phyloP scores from a whole-genome alignment of 2,329 filamentous ascomycete genomes.

The Capronia coronata region DNA sequence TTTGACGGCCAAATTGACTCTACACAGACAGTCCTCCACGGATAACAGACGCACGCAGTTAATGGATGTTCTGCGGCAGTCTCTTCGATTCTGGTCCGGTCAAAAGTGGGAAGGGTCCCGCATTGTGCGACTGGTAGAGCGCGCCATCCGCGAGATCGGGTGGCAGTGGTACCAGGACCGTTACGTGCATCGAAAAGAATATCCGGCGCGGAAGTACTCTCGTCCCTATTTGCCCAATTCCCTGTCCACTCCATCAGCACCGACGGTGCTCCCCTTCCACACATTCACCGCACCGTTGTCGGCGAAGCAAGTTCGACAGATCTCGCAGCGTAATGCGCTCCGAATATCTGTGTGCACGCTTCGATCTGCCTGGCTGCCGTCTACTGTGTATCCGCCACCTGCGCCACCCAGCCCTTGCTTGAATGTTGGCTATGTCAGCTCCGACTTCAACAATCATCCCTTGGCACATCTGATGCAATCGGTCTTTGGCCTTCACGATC shows the following conservation, averaged over 20 bases:
- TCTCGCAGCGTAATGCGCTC: constrained; percentile 89
- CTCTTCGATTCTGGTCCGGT: constrained; percentile 58
- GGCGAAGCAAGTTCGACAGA: constrained; percentile 83
- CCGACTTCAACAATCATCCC: constrained; percentile 98
- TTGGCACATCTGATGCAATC: constrained; percentile 98
- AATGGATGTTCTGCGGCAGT: constrained; percentile 29
- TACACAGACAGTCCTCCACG: constrained; percentile 24
- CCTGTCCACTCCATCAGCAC: constrained; percentile 75
- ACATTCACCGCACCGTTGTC: constrained; percentile 94
- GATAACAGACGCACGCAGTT: constrained; percentile 19
- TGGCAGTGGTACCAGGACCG: constrained; percentile 86
- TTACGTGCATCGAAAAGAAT: constrained; percentile 57
- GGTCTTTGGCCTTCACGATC: constrained; percentile 86
- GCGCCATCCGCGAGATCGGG: constrained; percentile 67
- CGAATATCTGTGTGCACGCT: constrained; percentile 89
- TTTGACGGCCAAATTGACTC: constrained; percentile 45
- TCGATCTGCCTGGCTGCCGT: constrained; percentile 76
- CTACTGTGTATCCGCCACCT: constrained; percentile 76
- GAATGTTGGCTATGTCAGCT: constrained; percentile 94
- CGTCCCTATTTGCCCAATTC: constrained; percentile 66
- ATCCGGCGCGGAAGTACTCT: constrained; percentile 55
- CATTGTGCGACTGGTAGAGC: constrained; percentile 74
- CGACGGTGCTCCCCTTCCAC: constrained; percentile 93
- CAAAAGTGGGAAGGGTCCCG: constrained; percentile 83
- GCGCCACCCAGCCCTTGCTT: constrained; percentile 71